Evolutionary conservation across 2,329 filamentous ascomycete genomes (phyloP), one percentile per base, ranked within the genome.

Genomic region (Trichoderma cornu-damae): DNA sequence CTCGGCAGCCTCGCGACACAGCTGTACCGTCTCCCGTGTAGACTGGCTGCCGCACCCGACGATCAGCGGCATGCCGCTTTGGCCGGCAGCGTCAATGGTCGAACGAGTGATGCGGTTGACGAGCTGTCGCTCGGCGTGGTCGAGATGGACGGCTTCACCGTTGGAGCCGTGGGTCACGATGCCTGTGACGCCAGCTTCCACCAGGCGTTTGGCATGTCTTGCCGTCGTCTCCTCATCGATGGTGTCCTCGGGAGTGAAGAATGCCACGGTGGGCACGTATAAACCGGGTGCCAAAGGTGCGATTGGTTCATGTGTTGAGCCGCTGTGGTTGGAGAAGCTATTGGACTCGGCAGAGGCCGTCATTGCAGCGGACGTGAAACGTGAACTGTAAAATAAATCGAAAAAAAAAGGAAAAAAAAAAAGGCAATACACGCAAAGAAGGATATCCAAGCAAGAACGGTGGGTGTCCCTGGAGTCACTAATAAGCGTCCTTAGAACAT

Each of bases 121-220:
- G 53, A 78, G 72, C 51, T 80, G 79, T 48, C 86, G 79, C 70
- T 90, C 86, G n/a, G 79, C 76, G 61, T 81, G 82, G 52, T 81
- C 80, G 8, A 89, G 76, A 66, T 89, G 86, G 2, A 87, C 85
- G 0, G 87, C 87, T 72, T 90, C 87, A 65, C 86, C 87, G 67
- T 89, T 90, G 64, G 84, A 87, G 37, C 86, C 86, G 68, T 88
- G 86, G 3, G 83, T 84, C 18, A 88, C 82, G 51, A 90, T 75
- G 42, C 86, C 86, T 16, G 84, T 78, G 40, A 89, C 78, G 34
- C 85, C 86, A 20, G 84, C 79, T 57, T 79, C 70, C 44, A 82
- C 84, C 3, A 89, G 79, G 50, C 83, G 80, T 20, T 81, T 73
- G 26, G 83, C 83, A 59, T 80, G 78, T 20, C 72, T 72, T 51